Percentiles rank a stretch among this genome's conserved stretches.
These are phyloP conservation scores for Escallonia rubra DNA, from an alignment of 129 eudicot species.

Conservation along the genomic window DNA sequence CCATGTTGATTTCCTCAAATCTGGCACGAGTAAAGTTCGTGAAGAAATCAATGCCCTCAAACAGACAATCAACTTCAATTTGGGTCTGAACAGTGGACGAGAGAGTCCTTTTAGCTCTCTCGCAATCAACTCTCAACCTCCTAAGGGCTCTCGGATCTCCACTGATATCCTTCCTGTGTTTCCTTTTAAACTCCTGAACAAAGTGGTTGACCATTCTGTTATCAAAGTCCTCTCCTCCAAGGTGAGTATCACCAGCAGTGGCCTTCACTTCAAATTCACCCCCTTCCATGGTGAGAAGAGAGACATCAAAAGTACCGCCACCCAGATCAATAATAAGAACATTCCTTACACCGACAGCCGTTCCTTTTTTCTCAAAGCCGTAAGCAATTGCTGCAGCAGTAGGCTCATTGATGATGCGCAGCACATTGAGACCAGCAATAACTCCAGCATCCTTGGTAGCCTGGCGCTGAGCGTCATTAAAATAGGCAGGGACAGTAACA, in stretches of 20 bases:
- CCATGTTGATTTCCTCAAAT: conserved; percentile 27
- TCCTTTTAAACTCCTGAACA: conserved; percentile 10
- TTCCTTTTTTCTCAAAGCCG: conserved; percentile 3
- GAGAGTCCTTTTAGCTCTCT: conserved; percentile 11
- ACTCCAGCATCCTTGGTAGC: conserved; percentile 10
- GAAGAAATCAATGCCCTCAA: conserved; percentile 7
- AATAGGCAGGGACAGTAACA: conserved; percentile 2
- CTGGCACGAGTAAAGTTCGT: conserved; percentile 1
- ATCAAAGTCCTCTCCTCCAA: conserved; percentile 6
- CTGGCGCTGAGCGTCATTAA: conserved; percentile 8
- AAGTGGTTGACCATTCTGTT: conserved; percentile 10
- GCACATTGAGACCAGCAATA: conserved; percentile 7
- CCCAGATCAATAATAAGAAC: conserved; percentile 6
- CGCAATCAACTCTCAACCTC: conserved; percentile 4
- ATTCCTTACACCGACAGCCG: conserved; percentile 7
- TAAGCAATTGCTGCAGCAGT: conserved; percentile 12
- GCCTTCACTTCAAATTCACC: conserved; percentile 6
- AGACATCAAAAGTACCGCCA: conserved; percentile 9
- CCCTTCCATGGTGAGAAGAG: conserved; percentile 7
- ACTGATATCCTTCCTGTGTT: conserved; percentile 6
- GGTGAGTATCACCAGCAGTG: conserved; percentile 5
- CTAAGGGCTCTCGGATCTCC: conserved; percentile 7
- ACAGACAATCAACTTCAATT: conserved; percentile 2
- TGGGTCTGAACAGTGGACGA: conserved; percentile 4
- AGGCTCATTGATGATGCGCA: conserved; percentile 9